phyloP scores from a whole-genome alignment of 1,284 basidiomycete genomes.

The Cutaneotrichosporon cyanovorans region DNA sequence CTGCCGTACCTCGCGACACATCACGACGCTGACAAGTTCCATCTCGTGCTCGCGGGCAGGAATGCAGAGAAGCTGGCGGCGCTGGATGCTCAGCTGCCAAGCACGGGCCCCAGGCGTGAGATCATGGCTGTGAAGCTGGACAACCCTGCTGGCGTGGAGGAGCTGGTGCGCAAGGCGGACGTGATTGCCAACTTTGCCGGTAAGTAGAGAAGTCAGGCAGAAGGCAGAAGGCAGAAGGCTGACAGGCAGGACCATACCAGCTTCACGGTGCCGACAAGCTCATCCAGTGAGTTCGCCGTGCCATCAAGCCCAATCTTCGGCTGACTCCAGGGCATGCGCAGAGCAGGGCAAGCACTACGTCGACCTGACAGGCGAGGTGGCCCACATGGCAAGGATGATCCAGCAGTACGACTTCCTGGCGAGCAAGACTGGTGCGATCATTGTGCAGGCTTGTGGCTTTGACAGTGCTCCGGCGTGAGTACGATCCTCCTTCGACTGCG shows the following conservation, averaged over 20 bases:
- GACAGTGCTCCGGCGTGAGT: constrained; percentile 60
- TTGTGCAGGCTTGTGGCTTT: constrained; percentile 63
- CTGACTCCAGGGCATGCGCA: constrained; percentile 55
- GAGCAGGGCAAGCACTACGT: constrained; percentile 56
- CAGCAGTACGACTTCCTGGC: constrained; percentile 59
- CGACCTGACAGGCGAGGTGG: constrained; percentile 56
- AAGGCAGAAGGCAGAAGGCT: constrained; percentile 2
- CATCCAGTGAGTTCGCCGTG: constrained; percentile 20
- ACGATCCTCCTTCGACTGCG: not conserved
- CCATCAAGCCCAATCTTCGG: no score
- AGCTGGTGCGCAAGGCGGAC: constrained; percentile 23
- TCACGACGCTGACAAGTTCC: constrained; percentile 25
- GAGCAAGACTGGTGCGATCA: constrained; percentile 57
- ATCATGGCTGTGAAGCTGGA: constrained; percentile 23
- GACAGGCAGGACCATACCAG: constrained; percentile 29
- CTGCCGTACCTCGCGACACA: constrained; percentile 38
- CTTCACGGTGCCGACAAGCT: constrained; percentile 32
- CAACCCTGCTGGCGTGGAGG: constrained; percentile 25
- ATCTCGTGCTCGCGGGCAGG: constrained; percentile 36
- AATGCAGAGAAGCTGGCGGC: constrained; percentile 30
- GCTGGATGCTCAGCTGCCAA: constrained; percentile 14
- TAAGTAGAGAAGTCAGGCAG: constrained; percentile 16
- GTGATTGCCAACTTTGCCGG: constrained; percentile 38
- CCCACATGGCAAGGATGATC: constrained; percentile 53
- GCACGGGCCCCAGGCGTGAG: constrained; percentile 8